Conservation (phyloP, 495 filamentous ascomycete species). For the Neurospora sp. region DNA sequence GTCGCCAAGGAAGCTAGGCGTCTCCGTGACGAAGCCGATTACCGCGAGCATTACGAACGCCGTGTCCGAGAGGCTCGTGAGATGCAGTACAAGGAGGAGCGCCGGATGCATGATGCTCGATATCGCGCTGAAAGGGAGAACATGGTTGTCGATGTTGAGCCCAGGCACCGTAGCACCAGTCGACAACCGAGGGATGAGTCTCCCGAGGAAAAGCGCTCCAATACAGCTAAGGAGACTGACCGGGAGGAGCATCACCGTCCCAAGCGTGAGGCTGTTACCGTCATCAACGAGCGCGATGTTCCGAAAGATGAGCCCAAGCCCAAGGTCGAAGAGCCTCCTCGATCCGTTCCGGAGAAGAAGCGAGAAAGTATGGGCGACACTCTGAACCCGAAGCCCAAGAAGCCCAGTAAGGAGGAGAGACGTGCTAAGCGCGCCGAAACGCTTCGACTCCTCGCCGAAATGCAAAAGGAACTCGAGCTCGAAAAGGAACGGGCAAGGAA, state of each 20-base stretch:
- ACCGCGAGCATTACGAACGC: slow-evolving; percentile 16
- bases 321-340: slow-evolving; percentile 1
- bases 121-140: slow-evolving; percentile 11
- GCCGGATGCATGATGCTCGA: slow-evolving; percentile 11
- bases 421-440: slow-evolving; percentile 16
- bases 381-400: slow-evolving; percentile 1
- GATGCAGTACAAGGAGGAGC: slow-evolving; percentile 14
- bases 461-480: slow-evolving; percentile 17
- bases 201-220: slow-evolving; percentile 11
- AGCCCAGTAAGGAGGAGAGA: slow-evolving; percentile 18
- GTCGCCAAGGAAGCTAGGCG: slow-evolving; percentile 10
- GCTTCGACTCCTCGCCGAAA: slow-evolving; percentile 16
- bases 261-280: slow-evolving; percentile 13
- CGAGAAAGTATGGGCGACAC: slow-evolving; percentile 10
- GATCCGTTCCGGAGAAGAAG: slow-evolving; percentile 7
- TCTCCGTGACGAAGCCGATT: slow-evolving; percentile 17
- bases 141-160: slow-evolving; percentile 1
- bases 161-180: not conserved
- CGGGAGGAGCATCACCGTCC: slow-evolving; percentile 11
- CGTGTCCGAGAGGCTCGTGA: slow-evolving; percentile 19
- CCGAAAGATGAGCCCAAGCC: slow-evolving; percentile 12
- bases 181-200: slow-evolving; percentile 7
- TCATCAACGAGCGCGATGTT: slow-evolving; percentile 25
- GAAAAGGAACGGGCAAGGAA: slow-evolving; percentile 16
- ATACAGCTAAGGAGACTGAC: slow-evolving; percentile 15